Evolutionary conservation across 2,329 filamentous ascomycete species (phyloP).

Genomic region (Biscogniauxia sp.): DNA sequence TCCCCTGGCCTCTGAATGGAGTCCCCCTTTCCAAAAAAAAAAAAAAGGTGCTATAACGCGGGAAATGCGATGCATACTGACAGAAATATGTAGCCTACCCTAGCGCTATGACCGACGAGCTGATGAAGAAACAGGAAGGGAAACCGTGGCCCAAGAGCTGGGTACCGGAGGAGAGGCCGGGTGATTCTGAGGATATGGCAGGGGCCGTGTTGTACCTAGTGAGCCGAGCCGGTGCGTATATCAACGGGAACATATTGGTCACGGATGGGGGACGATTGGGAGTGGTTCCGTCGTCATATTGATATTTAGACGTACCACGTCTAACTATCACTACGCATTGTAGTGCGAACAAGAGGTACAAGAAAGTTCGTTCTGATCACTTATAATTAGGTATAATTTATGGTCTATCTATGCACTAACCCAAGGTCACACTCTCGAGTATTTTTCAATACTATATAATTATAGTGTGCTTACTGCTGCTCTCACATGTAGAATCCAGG

Average conservation of each 20-base stretch:
- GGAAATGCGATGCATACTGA: background rate
- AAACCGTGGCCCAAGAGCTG: slow-evolving; percentile 23
- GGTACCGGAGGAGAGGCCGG: slow-evolving; percentile 22
- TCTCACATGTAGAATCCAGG: too few relatives aligned
- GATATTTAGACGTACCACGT: background rate
- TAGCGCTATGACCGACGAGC: slow-evolving; percentile 42
- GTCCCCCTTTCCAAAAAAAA: background rate
- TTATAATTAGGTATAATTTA: too few relatives aligned
- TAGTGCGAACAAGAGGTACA: too few relatives aligned
- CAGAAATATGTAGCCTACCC: slow-evolving; percentile 39
- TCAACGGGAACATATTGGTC: slow-evolving; percentile 52
- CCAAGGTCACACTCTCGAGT: too few relatives aligned
- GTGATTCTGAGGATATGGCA: slow-evolving; percentile 48
- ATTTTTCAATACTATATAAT: too few relatives aligned
- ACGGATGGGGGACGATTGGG: slow-evolving; percentile 50
- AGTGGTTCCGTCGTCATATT: slow-evolving; percentile 23
- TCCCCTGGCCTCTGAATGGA: background rate
- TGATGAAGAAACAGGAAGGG: slow-evolving; percentile 25
- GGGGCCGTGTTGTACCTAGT: slow-evolving; percentile 52
- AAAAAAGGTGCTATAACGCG: background rate
- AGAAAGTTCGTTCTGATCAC: too few relatives aligned
- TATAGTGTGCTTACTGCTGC: too few relatives aligned
- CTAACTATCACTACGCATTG: too few relatives aligned
- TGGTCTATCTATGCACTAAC: too few relatives aligned
- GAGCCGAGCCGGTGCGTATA: slow-evolving; percentile 48